Base-by-base conservation (phyloP, 2,329 filamentous ascomycete genomes). In the Talaromyces sp. region DNA sequence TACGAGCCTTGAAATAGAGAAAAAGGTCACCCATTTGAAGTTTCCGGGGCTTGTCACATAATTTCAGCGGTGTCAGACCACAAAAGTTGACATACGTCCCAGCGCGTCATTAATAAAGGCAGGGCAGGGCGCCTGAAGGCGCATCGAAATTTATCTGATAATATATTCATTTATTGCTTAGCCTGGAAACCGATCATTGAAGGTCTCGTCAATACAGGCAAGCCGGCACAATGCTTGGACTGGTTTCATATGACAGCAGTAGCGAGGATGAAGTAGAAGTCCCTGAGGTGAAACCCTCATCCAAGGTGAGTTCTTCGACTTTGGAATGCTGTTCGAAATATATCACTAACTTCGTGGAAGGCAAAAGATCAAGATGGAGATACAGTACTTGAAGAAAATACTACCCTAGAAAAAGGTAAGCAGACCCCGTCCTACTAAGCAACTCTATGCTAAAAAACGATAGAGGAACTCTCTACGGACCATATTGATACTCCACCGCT, bases 221-320 rank as follows among this genome's bases (percentile, higher is more conserved):
- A 37, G n/a, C 7, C n/a, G 27, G 37, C 19, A 70, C 67, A 57
- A 79, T 81, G 79, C 72, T 80, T 49, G 77, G 75, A 37, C 75
- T 82, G 16, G 78, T 71, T 27, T 75, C 72, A 41, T 82, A 82
- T 69, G 77, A 76, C 54, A 82, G 79, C 68, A 82, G 79, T 68
- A 80, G 78, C 66, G 80, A 81, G 52, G 80, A 81, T 63, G 79
- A 82, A 63, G 70, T 70, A 52, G 70, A 71, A 19, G 54, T 61
- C 31, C 66, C 70, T 52, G 31, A 64, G 39, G 59, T 66, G 65
- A 60, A 61, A 31, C 63, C 60, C 33, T 61, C 62, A 16, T 27
- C 54, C 19, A 71, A 75, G 70, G 75, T 78, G 71, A 57, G 59
- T 50, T 8, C 14, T 49, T 56, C 3, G 22, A 52, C 19, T 27